These are phyloP conservation scores for Pythium phragmitis DNA, from an alignment of 352 stramenopile genomes.

Conservation along the genomic window DNA sequence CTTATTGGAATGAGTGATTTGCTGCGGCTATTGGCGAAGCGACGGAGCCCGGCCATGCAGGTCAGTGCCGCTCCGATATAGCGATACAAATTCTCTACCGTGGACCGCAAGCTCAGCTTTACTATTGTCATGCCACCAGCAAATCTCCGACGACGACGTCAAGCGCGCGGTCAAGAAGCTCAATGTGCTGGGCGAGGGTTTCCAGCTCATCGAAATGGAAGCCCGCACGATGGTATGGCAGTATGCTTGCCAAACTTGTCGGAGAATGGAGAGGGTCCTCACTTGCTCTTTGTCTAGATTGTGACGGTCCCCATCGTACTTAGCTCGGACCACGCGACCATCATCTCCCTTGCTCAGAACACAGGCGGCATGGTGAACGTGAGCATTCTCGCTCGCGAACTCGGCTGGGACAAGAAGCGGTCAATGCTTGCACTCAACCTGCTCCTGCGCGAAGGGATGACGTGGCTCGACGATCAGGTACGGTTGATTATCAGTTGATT, in stretches of 20 bases:
- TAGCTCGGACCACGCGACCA: slow-evolving; percentile 93
- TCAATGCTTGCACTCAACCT: slow-evolving; percentile 91
- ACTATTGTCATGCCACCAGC: slow-evolving; percentile 28
- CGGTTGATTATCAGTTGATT: not conserved
- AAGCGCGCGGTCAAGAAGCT: slow-evolving; percentile 94
- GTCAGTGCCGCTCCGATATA: slow-evolving; percentile 14
- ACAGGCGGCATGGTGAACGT: slow-evolving; percentile 88
- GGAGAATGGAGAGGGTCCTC: not conserved
- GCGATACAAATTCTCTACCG: not conserved
- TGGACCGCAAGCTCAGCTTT: not conserved
- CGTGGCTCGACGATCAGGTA: slow-evolving; percentile 94
- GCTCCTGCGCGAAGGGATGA: slow-evolving; percentile 94
- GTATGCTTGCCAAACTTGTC: slow-evolving; percentile 23
- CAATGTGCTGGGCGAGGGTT: slow-evolving; percentile 92
- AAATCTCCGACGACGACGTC: slow-evolving; percentile 92
- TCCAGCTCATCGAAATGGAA: slow-evolving; percentile 93
- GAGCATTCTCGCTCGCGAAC: slow-evolving; percentile 72
- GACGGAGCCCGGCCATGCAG: slow-evolving; percentile 59
- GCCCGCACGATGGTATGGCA: slow-evolving; percentile 82
- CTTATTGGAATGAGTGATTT: slow-evolving; percentile 83
- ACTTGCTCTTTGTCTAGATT: slow-evolving; percentile 53
- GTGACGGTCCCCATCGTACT: slow-evolving; percentile 95
- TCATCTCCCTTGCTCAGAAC: slow-evolving; percentile 89
- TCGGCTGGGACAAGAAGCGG: slow-evolving; percentile 91
- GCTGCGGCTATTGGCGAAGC: slow-evolving; percentile 67